Base-by-base conservation (phyloP, 306 rosid genomes). In the Astragalus membranaceus region DNA sequence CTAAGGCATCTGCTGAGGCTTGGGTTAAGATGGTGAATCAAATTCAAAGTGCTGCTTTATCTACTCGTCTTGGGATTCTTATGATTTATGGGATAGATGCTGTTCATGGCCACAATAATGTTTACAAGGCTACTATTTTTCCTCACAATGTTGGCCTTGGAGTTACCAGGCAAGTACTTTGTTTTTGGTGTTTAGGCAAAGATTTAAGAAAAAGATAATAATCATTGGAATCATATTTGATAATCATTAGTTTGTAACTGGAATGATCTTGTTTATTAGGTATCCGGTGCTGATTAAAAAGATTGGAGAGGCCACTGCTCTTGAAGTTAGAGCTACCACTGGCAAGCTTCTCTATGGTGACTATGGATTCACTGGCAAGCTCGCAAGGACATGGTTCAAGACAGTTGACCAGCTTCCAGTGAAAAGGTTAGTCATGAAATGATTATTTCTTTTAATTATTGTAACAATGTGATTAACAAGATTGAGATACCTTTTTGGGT, bases 41-140 rank as follows among this genome's bases (percentile, higher is more conserved):
- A 73, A 81, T 94, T 46, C 98, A 90, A 80, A 83, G 64, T 57
- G 97, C 70, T 14, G 80, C 97, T 62, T 71, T 94, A 64, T 83
- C 96, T 7, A 88, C 95, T 20, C 96, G 87, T 56, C 96, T 94
- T 10, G 97, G 95, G 79, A 90, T 94, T 84, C 98, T 97, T 0
- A 94, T 94, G 96, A 87, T 94, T 74, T 94, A 94, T 77, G 98
- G 98, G 33, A 90, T 94, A 33, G 98, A 94, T 72, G 98, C 97
- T 39, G 91, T 94, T 77, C 98, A 94, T 67, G 98, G 98, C 68
- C 94, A 94, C 84, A 94, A 94, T 73, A 94, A 84, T 69, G 98
- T 84, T 50, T 94, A 84, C 70, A 87, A 84, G 57, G 87, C 98
- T 53, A 94, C 98, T 17, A 70, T 88, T 47, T 90, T 94, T 48